Percentiles rank a stretch among this genome's conserved stretches.
These are phyloP conservation scores for Bipolaris bicolor DNA, from an alignment of 2,329 filamentous ascomycete genomes.

Conservation along the genomic window DNA sequence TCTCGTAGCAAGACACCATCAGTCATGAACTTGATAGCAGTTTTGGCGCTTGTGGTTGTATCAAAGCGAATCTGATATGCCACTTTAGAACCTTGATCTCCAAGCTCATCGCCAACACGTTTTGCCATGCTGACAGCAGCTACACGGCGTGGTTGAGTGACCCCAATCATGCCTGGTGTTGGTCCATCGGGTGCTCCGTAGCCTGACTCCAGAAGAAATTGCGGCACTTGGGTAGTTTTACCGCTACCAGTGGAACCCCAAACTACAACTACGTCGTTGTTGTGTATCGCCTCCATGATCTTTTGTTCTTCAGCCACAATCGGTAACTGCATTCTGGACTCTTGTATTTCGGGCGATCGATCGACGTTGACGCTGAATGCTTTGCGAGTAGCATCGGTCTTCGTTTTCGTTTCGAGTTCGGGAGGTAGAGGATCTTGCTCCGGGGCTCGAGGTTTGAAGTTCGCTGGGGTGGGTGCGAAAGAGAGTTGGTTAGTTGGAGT, in stretches of 20 bases:
- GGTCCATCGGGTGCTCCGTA: constrained; percentile 80
- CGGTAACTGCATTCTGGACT: constrained; percentile 77
- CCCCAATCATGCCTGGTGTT: constrained; percentile 88
- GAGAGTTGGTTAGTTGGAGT: constrained; percentile 54
- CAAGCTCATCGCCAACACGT: constrained; percentile 85
- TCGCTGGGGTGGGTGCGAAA: constrained; percentile 59
- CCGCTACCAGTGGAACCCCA: constrained; percentile 96
- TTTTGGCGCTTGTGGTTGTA: constrained; percentile 77
- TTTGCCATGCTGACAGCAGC: constrained; percentile 97
- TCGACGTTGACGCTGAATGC: constrained; percentile 76
- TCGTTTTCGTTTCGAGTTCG: constrained; percentile 66
- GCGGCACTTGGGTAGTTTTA: constrained; percentile 96
- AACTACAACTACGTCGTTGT: constrained; percentile 86
- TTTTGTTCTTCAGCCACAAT: constrained; percentile 95
- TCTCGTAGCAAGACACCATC: constrained; percentile 94
- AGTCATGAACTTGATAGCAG: constrained; percentile 98
- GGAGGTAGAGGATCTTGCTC: constrained; percentile 74
- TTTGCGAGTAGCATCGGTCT: constrained; percentile 66
- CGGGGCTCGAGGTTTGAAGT: constrained; percentile 69
- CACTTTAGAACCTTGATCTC: constrained; percentile 75
- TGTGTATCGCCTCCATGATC: constrained; percentile 97
- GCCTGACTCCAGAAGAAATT: constrained; percentile 93
- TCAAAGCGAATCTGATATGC: constrained; percentile 95
- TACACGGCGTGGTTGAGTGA: constrained; percentile 93
- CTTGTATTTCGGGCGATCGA: constrained; percentile 75